Percentiles rank a stretch among this genome's conserved stretches.
Conservation (phyloP, 352 stramenopile species). For the Phytophthora capsici region DNA sequence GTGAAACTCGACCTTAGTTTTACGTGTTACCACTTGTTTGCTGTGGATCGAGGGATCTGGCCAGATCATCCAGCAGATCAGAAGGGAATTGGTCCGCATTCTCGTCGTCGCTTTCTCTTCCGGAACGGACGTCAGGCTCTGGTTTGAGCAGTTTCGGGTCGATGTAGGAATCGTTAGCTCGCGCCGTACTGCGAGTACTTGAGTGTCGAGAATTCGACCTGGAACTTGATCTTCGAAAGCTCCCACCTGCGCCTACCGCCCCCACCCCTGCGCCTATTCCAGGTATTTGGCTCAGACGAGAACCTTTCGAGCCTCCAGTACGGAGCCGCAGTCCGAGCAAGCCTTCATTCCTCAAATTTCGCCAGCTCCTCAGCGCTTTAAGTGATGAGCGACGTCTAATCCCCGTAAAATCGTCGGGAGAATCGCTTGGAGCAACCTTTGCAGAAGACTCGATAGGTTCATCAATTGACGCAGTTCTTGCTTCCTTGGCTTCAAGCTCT, state of each 20-base stretch:
- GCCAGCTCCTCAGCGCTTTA: slow-evolving; percentile 53
- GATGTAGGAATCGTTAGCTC: slow-evolving; percentile 9
- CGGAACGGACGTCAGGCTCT: slow-evolving; percentile 19
- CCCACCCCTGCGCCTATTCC: slow-evolving; percentile 28
- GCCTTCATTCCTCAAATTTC: slow-evolving; percentile 36
- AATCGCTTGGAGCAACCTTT: slow-evolving; percentile 33
- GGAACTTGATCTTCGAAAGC: slow-evolving; percentile 10
- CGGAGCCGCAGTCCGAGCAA: slow-evolving; percentile 26
- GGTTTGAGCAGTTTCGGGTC: slow-evolving; percentile 10
- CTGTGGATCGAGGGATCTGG: slow-evolving; percentile 26
- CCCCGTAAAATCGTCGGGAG: slow-evolving; percentile 43
- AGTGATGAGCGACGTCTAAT: slow-evolving; percentile 42
- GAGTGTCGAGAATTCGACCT: slow-evolving; percentile 10
- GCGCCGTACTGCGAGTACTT: slow-evolving; percentile 16
- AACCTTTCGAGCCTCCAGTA: slow-evolving; percentile 6
- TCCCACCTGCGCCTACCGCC: slow-evolving; percentile 13
- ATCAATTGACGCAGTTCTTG: background rate
- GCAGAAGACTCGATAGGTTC: slow-evolving; percentile 12
- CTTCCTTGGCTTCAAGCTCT: slow-evolving; percentile 7
- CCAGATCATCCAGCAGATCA: slow-evolving; percentile 31
- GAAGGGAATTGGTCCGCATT: slow-evolving; percentile 29
- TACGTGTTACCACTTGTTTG: slow-evolving; percentile 9
- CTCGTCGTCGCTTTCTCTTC: slow-evolving; percentile 31
- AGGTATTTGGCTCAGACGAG: slow-evolving; percentile 6
- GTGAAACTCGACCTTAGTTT: slow-evolving; percentile 1